Percentiles rank a stretch among this genome's conserved stretches.
Evolutionary conservation across 768 basidiomycete genomes (phyloP).

Genomic region (Hydnomerulius pinastri): DNA sequence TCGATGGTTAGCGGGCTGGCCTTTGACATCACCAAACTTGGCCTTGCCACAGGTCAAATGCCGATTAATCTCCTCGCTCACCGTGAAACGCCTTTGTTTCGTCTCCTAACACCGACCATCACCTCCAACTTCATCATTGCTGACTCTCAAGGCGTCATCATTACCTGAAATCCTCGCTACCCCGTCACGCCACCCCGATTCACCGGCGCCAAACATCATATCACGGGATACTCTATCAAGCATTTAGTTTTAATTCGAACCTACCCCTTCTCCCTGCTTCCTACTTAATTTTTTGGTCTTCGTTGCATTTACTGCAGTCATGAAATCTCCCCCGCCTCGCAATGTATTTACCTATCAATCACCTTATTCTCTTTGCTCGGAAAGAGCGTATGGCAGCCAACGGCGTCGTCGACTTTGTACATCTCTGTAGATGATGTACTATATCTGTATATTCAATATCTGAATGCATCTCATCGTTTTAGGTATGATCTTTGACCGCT

Average conservation of each 20-base stretch:
- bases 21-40: slow-evolving; percentile 2
- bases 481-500: no score
- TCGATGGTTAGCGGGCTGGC: slow-evolving; percentile 10
- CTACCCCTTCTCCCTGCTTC: slow-evolving; percentile 5
- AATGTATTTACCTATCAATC: slow-evolving; percentile 19
- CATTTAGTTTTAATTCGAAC: slow-evolving; percentile 22
- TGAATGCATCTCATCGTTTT: slow-evolving; percentile 3
- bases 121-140: slow-evolving; percentile 21
- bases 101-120: slow-evolving; percentile 10
- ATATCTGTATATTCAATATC: slow-evolving; percentile 5
- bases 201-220: neutral
- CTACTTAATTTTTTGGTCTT: slow-evolving; percentile 13
- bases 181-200: neutral
- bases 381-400: neutral
- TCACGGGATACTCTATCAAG: slow-evolving; percentile 11
- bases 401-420: slow-evolving; percentile 11
- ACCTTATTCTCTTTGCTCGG: slow-evolving; percentile 5
- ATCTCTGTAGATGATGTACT: slow-evolving; percentile 24
- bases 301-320: slow-evolving; percentile 16
- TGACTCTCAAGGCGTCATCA: slow-evolving; percentile 7
- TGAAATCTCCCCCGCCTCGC: slow-evolving; percentile 11
- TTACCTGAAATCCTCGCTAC: slow-evolving; percentile 10
- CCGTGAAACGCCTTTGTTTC: slow-evolving; percentile 12
- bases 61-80: neutral
- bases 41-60: neutral